phyloP scores from a whole-genome alignment of 2,329 filamentous ascomycete species.

The Botrytis porri region DNA sequence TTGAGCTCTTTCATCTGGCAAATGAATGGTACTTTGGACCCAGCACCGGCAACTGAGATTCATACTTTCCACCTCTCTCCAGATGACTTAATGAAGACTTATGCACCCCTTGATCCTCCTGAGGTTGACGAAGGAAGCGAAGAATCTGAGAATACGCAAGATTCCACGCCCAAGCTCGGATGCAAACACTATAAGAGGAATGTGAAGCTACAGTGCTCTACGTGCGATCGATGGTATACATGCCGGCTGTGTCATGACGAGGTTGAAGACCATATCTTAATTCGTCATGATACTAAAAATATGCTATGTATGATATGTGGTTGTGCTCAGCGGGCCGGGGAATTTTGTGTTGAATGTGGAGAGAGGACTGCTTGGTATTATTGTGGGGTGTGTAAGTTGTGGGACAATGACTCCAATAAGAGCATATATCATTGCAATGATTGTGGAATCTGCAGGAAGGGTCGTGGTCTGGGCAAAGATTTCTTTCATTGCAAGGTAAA shows the following conservation, averaged over 20 bases:
- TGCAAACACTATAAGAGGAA: slow-evolving; percentile 94
- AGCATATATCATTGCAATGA: slow-evolving; percentile 95
- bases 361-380: slow-evolving; percentile 83
- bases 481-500: slow-evolving; percentile 96
- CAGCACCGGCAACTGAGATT: slow-evolving; percentile 26
- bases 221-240: slow-evolving; percentile 88
- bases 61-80: slow-evolving; percentile 51
- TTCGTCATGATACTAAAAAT: slow-evolving; percentile 80
- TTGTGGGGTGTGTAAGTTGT: slow-evolving; percentile 90
- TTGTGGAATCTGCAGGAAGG: slow-evolving; percentile 91
- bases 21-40: slow-evolving; percentile 37
- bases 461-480: slow-evolving; percentile 89
- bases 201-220: slow-evolving; percentile 90
- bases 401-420: slow-evolving; percentile 89
- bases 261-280: slow-evolving; percentile 72
- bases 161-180: slow-evolving; percentile 54
- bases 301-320: slow-evolving; percentile 98
- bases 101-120: slow-evolving; percentile 53
- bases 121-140: slow-evolving; percentile 46
- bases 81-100: slow-evolving; percentile 66
- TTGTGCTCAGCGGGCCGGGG: slow-evolving; percentile 76
- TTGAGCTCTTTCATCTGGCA: slow-evolving; percentile 60
- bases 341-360: slow-evolving; percentile 74
- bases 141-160: slow-evolving; percentile 33
- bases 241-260: slow-evolving; percentile 93